Percentiles rank a stretch among this genome's conserved stretches.
phyloP scores from a whole-genome alignment of 129 eudicot genomes.

The Apium graveolens region DNA sequence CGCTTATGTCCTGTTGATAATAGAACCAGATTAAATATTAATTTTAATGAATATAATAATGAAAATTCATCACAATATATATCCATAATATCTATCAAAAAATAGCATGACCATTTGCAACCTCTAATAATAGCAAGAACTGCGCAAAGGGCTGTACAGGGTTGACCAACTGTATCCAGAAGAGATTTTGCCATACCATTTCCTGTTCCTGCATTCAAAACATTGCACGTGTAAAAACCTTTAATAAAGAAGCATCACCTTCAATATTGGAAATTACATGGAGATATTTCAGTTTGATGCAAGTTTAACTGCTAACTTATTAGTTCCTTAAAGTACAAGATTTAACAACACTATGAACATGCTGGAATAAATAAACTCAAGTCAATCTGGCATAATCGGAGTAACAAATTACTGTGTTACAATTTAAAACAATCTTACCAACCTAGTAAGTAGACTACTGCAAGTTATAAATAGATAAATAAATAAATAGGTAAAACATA shows the following conservation, averaged over 20 bases:
- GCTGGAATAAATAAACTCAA: not conserved
- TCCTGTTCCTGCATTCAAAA: conserved; percentile 68
- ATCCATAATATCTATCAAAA: not conserved
- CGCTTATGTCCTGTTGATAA: conserved; percentile 66
- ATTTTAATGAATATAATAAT: not conserved
- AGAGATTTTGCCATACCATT: conserved; percentile 96
- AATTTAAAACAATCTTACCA: not conserved
- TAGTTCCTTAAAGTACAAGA: not conserved
- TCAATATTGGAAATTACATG: not conserved
- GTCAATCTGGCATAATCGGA: not conserved
- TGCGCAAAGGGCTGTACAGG: conserved; percentile 69
- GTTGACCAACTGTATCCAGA: conserved; percentile 73
- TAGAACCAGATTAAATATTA: no score
- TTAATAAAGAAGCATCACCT: not conserved
- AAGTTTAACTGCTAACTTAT: not conserved
- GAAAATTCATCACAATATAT: not conserved
- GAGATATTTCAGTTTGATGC: not conserved
- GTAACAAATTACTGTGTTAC: not conserved
- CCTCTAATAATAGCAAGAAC: conserved; percentile 68
- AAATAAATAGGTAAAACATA: not conserved
- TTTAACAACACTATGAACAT: not conserved
- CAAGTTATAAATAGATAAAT: not conserved
- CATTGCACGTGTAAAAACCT: not conserved
- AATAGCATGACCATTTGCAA: conserved; percentile 15
- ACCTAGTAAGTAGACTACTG: not conserved